Conservation (phyloP, 257 asterid species). For the Knoxia roxburghii region DNA sequence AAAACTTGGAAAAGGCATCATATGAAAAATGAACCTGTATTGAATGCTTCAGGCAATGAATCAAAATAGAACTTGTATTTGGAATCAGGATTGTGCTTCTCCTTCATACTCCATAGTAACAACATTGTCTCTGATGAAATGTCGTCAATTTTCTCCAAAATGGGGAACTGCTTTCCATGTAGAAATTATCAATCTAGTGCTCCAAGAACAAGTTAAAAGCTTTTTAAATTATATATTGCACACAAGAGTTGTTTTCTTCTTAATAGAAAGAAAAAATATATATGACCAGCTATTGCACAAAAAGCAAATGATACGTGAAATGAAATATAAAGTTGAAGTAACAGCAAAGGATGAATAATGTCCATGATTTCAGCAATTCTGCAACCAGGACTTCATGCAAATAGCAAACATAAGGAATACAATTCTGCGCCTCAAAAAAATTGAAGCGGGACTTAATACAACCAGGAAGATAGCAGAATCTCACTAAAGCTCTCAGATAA, state of each 20-base stretch:
- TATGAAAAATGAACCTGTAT: constrained; percentile 51
- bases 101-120: constrained; percentile 98
- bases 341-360: not conserved
- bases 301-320: not conserved
- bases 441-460: too few relatives aligned
- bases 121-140: constrained; percentile 83
- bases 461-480: not conserved
- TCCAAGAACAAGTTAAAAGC: not conserved
- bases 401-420: too few relatives aligned
- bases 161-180: constrained; percentile 59
- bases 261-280: not conserved
- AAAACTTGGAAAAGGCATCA: not conserved
- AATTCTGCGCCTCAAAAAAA: too few relatives aligned
- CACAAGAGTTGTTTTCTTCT: not conserved
- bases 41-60: constrained; percentile 58
- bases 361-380: too few relatives aligned
- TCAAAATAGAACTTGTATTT: constrained; percentile 68
- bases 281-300: not conserved
- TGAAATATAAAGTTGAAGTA: not conserved
- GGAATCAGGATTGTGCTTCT: constrained; percentile 61
- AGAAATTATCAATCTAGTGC: not conserved
- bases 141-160: constrained; percentile 58
- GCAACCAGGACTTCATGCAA: too few relatives aligned
- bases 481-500: not conserved
- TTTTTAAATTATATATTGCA: not conserved